Base-by-base conservation (phyloP, 2,329 filamentous ascomycete species). In the Stemphylium lycopersici region DNA sequence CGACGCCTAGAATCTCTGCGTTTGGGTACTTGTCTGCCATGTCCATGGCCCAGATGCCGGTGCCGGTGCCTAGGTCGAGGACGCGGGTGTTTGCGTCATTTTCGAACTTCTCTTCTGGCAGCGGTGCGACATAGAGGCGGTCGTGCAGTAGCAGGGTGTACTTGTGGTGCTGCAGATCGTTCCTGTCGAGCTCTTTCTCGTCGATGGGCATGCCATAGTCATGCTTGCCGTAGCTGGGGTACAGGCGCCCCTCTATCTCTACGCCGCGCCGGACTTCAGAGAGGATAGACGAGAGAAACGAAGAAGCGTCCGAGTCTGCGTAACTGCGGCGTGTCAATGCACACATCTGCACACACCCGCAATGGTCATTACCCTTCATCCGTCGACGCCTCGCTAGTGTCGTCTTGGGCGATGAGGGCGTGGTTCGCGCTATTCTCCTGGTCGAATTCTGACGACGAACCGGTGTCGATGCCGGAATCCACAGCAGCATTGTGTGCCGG, bases 171-270 rank as follows among this genome's bases (percentile, higher is more conserved):
- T 65, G 61, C 6, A 68, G 54, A 40, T 68, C 63, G 15, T 65
- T 63, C 34, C 63, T 59, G 32, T 67, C 62, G 10, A 59, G 33
- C 48, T 68, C 65, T 38, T 64, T 64, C 32, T 67, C 60, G 18
- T 68, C 65, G 41, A 65, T 68, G n/a, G 65, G 63, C 65, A 67
- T 67, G 36, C 63, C 65, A 20, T 66, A 66, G 0, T 52, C 61
- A 47, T 62, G 63, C 43, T 63, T 66, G 33, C 61, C 61, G 16
- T 66, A 65, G 13, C 59, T 55, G 0, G 65, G 56, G 43, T 66
- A 67, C 4, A 61, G 22, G 1, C 65, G 56, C 11, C 62, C 65
- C 41, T 63, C 63, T 12, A 63, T 62, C 16, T 61, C 61, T 13
- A 66, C 56, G 13, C 65, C 65, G 13, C 61, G 56, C 12, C 62